Evolutionary conservation across 345 rosid genomes (phyloP).

Genomic region (Isatis tinctoria): DNA sequence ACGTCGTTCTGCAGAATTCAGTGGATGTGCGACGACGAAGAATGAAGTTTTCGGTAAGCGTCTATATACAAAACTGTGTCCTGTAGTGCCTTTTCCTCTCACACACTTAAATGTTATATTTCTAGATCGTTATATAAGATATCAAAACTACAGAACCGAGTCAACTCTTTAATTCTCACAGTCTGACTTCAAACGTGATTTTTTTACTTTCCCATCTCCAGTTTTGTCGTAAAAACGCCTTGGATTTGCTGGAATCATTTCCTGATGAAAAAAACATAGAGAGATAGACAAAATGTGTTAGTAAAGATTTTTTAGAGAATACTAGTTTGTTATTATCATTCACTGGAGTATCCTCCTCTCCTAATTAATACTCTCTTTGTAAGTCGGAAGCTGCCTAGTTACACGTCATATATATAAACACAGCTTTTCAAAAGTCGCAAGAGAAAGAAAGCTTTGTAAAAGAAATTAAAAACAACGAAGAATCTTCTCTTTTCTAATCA

Average conservation of each 20-base stretch:
- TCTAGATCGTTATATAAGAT: too few species aligned
- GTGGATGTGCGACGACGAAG: not conserved
- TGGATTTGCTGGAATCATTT: not conserved
- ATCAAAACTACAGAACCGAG: too few species aligned
- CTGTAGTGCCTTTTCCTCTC: too few species aligned
- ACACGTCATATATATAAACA: not conserved
- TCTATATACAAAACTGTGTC: too few species aligned
- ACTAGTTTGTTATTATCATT: not conserved
- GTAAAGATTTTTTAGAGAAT: not conserved
- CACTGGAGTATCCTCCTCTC: not conserved
- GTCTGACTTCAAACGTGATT: too few species aligned
- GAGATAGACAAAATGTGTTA: not conserved
- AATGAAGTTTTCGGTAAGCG: too few species aligned
- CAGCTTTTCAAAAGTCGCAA: not conserved
- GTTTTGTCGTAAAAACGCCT: not conserved
- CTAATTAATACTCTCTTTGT: not conserved
- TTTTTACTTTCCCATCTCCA: too few species aligned
- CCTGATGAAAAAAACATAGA: not conserved
- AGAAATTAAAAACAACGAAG: not conserved
- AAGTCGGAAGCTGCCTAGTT: not conserved
- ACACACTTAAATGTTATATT: too few species aligned
- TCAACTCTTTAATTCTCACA: too few species aligned
- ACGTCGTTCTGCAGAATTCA: not conserved
- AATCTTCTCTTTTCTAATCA: not conserved
- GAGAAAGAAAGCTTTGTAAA: not conserved